Base-by-base conservation (phyloP, 345 rosid genomes). In the Eucalyptus rudis region DNA sequence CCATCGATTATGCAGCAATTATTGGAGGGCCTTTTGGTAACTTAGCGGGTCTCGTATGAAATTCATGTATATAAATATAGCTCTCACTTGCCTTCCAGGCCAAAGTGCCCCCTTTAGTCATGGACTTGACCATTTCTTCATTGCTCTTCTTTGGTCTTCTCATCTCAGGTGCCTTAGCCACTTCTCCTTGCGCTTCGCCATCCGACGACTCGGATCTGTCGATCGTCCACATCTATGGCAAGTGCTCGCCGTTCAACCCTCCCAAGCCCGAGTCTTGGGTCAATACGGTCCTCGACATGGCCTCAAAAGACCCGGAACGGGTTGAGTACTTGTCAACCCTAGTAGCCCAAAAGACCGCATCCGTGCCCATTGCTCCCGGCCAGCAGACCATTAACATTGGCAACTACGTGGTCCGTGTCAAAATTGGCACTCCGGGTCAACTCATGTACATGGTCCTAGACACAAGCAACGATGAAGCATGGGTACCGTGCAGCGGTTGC, bases 361-460 rank as follows among this genome's bases (percentile, higher is more conserved):
- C 94, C 4, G 95, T 92, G 83, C 99, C 99, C 2, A 87, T 97
- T 40, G 98, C 96, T 20, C 93, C 99, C 1, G 97, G 95, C 40
- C 96, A 94, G 80, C 92, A 92, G 71, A 88, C 92, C 44, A 87
- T 95, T 17, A 92, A 90, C 91, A 87, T 91, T 15, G 94, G 91
- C 71, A 96, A 96, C 92, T 97, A 97, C 87, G 93, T 97, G 14
- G 96, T 96, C 81, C 94, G 93, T 89, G 97, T 93, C 90, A 94
- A 91, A 87, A 88, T 97, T 19, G 99, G 98, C 25, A 95, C 96
- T 27, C 98, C 98, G 22, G 96, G 95, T 84, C 98, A 97, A 89
- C 89, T 92, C 33, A 92, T 96, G 96, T 93, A 92, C 90, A 96
- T 96, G 99, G 98, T 97, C 51, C 92, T 97, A 12, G 98, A 97